phyloP scores from a whole-genome alignment of 768 basidiomycete genomes.

The Hortiboletus campestris region DNA sequence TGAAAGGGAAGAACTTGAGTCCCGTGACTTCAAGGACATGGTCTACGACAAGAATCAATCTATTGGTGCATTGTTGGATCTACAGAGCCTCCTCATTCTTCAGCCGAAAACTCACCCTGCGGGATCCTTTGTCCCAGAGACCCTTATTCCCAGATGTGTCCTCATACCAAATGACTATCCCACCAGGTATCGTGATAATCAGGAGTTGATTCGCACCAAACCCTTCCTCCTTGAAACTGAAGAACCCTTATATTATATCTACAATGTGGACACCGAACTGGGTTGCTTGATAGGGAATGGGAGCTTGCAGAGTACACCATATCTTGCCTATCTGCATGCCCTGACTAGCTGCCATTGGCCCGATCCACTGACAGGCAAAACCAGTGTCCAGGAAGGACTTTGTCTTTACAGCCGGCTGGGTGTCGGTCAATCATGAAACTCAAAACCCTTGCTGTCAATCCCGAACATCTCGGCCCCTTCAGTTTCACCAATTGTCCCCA shows the following conservation, averaged over 20 bases:
- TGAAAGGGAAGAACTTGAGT: slow-evolving; percentile 30
- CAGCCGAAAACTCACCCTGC: neutral
- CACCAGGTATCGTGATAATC: too few relatives aligned
- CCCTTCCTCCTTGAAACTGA: neutral
- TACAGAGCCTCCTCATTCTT: slow-evolving; percentile 34
- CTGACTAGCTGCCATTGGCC: neutral
- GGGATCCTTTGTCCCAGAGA: neutral
- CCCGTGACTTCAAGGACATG: slow-evolving; percentile 37
- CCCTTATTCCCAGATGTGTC: neutral
- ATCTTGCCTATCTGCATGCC: neutral
- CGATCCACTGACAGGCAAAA: neutral
- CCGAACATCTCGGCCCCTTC: neutral
- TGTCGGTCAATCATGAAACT: slow-evolving; percentile 39
- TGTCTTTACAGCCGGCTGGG: neutral
- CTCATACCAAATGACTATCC: neutral
- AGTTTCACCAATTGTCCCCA: neutral
- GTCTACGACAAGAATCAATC: slow-evolving; percentile 38
- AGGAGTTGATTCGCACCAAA: too few relatives aligned
- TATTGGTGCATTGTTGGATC: slow-evolving; percentile 41
- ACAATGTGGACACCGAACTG: neutral
- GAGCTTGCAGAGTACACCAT: neutral
- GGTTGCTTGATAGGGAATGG: neutral
- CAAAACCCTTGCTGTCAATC: neutral
- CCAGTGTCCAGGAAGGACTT: neutral
- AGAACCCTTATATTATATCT: neutral